A percentile compares a stretch with the other conserved stretches of the same genome.
Evolutionary conservation across 768 basidiomycete species (phyloP).

Genomic region (Suillus hirtellus): DNA sequence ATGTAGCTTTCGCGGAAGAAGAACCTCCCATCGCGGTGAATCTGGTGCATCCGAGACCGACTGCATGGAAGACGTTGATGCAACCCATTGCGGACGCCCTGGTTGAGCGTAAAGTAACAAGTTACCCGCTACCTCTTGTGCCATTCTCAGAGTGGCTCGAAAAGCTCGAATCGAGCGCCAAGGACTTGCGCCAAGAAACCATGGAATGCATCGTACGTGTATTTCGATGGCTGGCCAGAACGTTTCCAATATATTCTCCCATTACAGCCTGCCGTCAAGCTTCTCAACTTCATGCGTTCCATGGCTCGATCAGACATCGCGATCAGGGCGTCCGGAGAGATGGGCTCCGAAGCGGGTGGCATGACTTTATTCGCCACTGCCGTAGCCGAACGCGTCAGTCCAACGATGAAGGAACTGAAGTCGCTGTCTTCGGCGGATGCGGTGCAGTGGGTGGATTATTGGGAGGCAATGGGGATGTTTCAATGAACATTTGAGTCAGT

Average conservation of each 20-base stretch:
- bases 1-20: constrained; percentile 18
- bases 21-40: constrained; percentile 20
- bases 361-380: constrained; percentile 21
- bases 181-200: constrained; percentile 20
- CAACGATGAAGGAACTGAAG: constrained; percentile 28
- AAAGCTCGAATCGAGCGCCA: constrained; percentile 15
- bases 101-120: neutral
- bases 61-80: constrained; percentile 21
- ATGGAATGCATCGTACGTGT: constrained; percentile 27
- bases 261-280: constrained; percentile 31
- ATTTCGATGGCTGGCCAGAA: neutral
- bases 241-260: neutral
- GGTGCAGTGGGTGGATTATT: constrained; percentile 36
- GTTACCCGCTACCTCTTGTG: constrained; percentile 24
- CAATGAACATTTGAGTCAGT: neutral
- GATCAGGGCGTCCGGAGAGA: constrained; percentile 3
- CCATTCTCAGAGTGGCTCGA: constrained; percentile 31
- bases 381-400: constrained; percentile 30
- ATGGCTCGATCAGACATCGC: constrained; percentile 19
- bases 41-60: constrained; percentile 27
- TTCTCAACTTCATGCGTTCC: constrained; percentile 28
- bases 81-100: constrained; percentile 15
- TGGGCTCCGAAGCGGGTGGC: constrained; percentile 5
- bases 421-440: constrained; percentile 24
- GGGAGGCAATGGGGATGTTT: constrained; percentile 28